Evolutionary conservation across 176 grass and related monocot genomes (phyloP).

Genomic region (Sorghum bicolor): Sorghum_bicolor_NCBIv3 NC_012875.2:32813501-32814000

Average conservation of each 20-base stretch:
- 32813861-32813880: no score
- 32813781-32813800: not conserved
- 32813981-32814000: not conserved
- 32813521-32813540: constrained; percentile 43
- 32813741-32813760: not conserved
- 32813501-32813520: not conserved
- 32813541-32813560: not conserved
- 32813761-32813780: not conserved
- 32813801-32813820: not conserved
- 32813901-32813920: not conserved
- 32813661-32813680: not conserved
- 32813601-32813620: not conserved
- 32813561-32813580: not conserved
- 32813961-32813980: not conserved
- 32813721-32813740: not conserved
- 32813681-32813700: not conserved
- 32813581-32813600: not conserved
- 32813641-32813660: not conserved
- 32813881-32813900: not conserved
- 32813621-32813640: not conserved
- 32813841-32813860: not conserved
- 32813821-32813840: not conserved
- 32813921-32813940: not conserved
- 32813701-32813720: no score
- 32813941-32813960: not conserved